phyloP scores from a whole-genome alignment of 768 basidiomycete species.

The Hysterangium stoloniferum region DNA sequence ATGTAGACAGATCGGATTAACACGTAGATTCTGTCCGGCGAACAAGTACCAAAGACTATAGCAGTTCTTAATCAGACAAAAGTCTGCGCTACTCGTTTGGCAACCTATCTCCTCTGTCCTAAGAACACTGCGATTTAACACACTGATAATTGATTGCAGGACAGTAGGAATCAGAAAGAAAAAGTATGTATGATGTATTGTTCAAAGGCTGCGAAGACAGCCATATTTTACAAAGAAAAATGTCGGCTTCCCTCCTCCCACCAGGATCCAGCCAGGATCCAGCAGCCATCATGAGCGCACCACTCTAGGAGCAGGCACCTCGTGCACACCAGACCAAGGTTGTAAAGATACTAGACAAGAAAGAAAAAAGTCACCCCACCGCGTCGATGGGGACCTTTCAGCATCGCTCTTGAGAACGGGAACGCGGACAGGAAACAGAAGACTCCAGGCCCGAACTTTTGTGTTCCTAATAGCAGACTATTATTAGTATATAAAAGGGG shows the following conservation, averaged over 20 bases:
- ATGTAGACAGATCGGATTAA: too few relatives aligned
- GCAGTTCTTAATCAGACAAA: too few relatives aligned
- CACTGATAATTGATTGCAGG: too few relatives aligned
- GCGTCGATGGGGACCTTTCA: conserved; percentile 1
- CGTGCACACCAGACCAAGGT: conserved; percentile 5
- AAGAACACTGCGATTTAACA: too few relatives aligned
- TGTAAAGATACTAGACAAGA: conserved; percentile 1
- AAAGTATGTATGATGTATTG: too few relatives aligned
- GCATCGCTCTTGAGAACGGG: conserved; percentile 22
- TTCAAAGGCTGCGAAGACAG: too few relatives aligned
- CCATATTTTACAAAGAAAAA: neutral
- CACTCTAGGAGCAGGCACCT: conserved; percentile 10
- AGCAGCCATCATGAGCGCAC: conserved; percentile 8
- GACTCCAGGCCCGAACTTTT: conserved; percentile 91
- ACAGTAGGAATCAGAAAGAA: too few relatives aligned
- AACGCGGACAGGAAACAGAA: conserved; percentile 88
- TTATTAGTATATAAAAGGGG: neutral
- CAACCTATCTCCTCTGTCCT: too few relatives aligned
- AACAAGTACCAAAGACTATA: too few relatives aligned
- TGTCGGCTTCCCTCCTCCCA: conserved; percentile 8
- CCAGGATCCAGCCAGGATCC: conserved; percentile 2
- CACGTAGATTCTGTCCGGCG: too few relatives aligned
- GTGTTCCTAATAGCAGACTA: conserved; percentile 49
- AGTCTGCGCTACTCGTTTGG: too few relatives aligned
- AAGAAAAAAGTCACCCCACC: conserved; percentile 10